These are phyloP conservation scores for Rubroboletus satanas DNA, from an alignment of 768 basidiomycete species.

Conservation along the genomic window DNA sequence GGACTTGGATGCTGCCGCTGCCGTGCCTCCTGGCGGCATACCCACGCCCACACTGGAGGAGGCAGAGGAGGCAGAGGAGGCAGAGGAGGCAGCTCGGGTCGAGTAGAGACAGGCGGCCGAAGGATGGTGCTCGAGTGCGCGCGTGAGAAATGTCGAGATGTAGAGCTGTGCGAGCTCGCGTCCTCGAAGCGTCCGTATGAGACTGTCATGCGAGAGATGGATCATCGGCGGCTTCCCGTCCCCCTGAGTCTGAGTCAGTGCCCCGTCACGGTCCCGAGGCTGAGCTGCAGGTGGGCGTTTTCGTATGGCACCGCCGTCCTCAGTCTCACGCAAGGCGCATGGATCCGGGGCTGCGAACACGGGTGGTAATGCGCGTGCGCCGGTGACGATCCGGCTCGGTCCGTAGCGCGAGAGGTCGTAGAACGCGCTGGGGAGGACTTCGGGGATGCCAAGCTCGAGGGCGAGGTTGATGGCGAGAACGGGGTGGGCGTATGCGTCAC, in stretches of 20 bases:
- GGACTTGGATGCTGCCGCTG: background rate
- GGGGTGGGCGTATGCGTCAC: constrained; percentile 60
- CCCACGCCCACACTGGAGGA: background rate
- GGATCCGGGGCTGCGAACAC: constrained; percentile 28
- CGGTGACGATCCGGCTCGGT: constrained; percentile 61
- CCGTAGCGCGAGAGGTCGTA: constrained; percentile 75
- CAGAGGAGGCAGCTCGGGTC: constrained; percentile 17
- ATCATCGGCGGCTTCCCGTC: constrained; percentile 9
- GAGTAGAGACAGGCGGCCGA: constrained; percentile 47
- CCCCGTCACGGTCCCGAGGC: background rate
- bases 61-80: background rate
- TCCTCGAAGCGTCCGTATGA: constrained; percentile 51
- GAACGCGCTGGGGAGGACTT: constrained; percentile 64
- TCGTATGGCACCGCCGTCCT: background rate
- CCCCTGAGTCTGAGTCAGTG: background rate
- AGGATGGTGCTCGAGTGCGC: constrained; percentile 51
- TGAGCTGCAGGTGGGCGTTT: background rate
- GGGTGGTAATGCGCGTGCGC: constrained; percentile 38
- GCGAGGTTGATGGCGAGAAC: constrained; percentile 69
- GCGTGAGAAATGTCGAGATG: constrained; percentile 56
- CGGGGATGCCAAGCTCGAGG: constrained; percentile 53
- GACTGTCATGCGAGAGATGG: constrained; percentile 37
- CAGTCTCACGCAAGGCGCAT: background rate
- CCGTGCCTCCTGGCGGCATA: background rate
- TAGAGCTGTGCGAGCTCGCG: constrained; percentile 63